Conservation (phyloP, 148 eudicot species). For the Dianthus caryophyllus region DNA sequence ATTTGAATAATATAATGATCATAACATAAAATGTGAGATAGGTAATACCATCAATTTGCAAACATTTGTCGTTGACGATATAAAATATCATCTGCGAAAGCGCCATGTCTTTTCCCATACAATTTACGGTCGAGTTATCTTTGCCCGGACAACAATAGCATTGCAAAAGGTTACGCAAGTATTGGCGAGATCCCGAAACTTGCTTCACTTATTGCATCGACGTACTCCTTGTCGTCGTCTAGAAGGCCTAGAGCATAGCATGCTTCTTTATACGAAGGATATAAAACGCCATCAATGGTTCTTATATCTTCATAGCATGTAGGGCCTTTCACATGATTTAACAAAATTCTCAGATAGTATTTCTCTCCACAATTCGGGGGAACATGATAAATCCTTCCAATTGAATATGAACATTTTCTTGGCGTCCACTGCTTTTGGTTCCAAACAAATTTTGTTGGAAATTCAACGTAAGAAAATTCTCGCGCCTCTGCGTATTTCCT, state of each 20-base stretch:
- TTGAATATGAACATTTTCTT: background rate
- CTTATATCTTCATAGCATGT: constrained; percentile 3
- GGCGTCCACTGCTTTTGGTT: background rate
- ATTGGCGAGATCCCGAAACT: background rate
- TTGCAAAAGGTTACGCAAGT: background rate
- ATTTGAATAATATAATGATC: no score
- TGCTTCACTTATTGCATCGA: background rate
- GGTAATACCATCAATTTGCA: no score
- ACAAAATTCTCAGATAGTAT: background rate
- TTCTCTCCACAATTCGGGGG: background rate
- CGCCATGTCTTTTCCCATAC: no score
- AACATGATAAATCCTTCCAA: background rate
- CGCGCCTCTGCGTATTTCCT: background rate
- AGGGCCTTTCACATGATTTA: background rate
- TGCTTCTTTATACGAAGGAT: background rate
- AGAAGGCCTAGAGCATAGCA: background rate
- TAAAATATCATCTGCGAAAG: background rate
- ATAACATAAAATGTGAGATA: no score
- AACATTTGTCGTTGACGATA: background rate
- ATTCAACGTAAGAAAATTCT: constrained; percentile 10
- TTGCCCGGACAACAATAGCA: background rate
- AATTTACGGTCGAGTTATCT: background rate
- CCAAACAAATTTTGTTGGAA: constrained; percentile 20
- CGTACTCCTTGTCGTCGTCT: constrained; percentile 7
- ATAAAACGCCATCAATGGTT: background rate